phyloP scores from a whole-genome alignment of 169 alveolate species.

The Plasmodium billcollinsi region DNA sequence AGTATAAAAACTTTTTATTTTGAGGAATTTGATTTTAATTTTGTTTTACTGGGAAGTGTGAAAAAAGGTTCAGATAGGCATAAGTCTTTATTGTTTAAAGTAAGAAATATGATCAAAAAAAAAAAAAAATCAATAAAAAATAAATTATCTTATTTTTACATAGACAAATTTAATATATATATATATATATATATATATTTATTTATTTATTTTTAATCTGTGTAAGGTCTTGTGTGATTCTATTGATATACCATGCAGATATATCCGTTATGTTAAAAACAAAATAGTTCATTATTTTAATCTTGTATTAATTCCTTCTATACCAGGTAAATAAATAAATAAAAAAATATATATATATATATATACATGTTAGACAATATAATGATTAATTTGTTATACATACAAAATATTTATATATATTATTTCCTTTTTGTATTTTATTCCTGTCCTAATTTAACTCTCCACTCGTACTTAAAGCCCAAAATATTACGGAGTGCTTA shows the following conservation, averaged over 20 bases:
- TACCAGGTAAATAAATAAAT: conserved; percentile 22
- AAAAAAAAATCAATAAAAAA: neutral
- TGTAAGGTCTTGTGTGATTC: conserved; percentile 46
- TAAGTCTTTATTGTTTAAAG: conserved; percentile 46
- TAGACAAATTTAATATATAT: neutral
- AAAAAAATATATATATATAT: conserved; percentile 1
- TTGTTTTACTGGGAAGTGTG: conserved; percentile 64
- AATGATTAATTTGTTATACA: too few relatives aligned
- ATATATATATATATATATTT: neutral
- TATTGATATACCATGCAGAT: conserved; percentile 57
- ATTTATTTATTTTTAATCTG: neutral
- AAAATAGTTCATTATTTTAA: conserved; percentile 18
- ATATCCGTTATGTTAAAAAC: conserved; percentile 30
- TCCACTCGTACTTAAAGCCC: conserved; percentile 9
- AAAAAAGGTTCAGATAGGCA: conserved; percentile 59
- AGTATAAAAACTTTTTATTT: conserved; percentile 60
- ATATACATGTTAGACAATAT: neutral
- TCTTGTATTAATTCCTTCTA: conserved; percentile 55
- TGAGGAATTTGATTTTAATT: conserved; percentile 45
- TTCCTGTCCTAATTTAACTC: neutral
- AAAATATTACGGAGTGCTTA: conserved; percentile 30
- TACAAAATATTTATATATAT: neutral
- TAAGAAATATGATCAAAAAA: neutral
- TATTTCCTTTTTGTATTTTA: neutral
- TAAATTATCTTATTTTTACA: neutral